Base-by-base conservation (phyloP, 495 filamentous ascomycete genomes). In the Podospora bellae-mahoneyi region DNA sequence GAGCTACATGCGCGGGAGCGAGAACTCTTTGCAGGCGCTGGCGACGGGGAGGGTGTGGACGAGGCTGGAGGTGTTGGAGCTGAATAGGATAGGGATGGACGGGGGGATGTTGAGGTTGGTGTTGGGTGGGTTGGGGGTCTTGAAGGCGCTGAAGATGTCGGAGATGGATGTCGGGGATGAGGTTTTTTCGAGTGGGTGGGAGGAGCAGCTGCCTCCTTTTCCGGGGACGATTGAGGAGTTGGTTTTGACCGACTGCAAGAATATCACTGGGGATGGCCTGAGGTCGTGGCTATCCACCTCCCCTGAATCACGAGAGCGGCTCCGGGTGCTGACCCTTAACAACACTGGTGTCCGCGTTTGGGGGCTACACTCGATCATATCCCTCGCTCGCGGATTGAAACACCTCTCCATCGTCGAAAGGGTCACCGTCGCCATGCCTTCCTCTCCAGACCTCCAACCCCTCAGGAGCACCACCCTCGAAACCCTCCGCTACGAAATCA, bases 401-500 rank as follows among this genome's bases (percentile, higher is more conserved):
- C 84, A 83, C 54, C 85, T 96, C 59, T 85, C 87, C 20, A 83
- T 96, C 64, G 83, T 81, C 48, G 87, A 92, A 66, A 85, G 83
- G 60, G 89, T 93, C 18, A 73, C 85, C 3, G 85, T 85, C 3
- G 85, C 89, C 2, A 89, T 97, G 73, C 87, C 88, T 9, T 71
- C 75, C n/a, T 78, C 81, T 32, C 77, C 70, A 39, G 75, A 78
- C 57, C 61, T 76, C 5, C 79, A 84, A 67, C 88, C 85, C 1
- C 78, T 97, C 28, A 76, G 82, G 20, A 95, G 91, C 13, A 78
- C 75, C 34, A 88, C 87, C 7, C 84, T 99, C 48, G 78, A 80
- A 65, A 88, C 84, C 0, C 77, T 99, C 2, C 88, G 93, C 69
- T 98, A 88, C 75, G 95, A 97, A 75, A 92, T 99, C 74, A 87